These are phyloP conservation scores for Paulownia fortunei DNA, from an alignment of 257 asterid species.

Conservation along the genomic window DNA sequence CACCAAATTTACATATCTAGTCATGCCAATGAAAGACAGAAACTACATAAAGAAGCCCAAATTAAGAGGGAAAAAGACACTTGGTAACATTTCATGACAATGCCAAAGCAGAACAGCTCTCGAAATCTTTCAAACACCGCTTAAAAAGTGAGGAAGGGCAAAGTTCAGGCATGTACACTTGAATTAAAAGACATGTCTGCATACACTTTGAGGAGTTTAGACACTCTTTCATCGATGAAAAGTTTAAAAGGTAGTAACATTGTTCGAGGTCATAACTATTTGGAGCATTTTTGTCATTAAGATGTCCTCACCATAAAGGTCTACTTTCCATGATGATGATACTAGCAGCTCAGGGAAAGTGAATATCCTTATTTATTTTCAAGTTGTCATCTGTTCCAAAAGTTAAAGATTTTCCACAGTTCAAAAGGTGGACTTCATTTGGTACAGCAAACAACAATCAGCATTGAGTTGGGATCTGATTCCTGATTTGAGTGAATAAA, in stretches of 20 bases:
- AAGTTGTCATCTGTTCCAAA: too few species aligned
- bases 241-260: constrained; percentile 10
- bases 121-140: neutral
- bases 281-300: neutral
- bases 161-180: constrained; percentile 4
- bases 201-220: constrained; percentile 8
- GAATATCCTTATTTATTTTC: too few species aligned
- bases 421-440: too few species aligned
- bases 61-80: neutral
- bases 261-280: constrained; percentile 1
- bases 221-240: constrained; percentile 19
- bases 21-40: neutral
- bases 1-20: constrained; percentile 10
- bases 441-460: too few species aligned
- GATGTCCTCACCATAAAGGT: neutral
- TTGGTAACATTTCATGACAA: constrained; percentile 20
- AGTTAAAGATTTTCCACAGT: too few species aligned
- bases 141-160: neutral
- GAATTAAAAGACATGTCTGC: constrained; percentile 1
- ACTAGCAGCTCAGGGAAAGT: too few species aligned
- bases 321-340: too few species aligned
- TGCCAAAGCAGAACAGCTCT: constrained; percentile 16
- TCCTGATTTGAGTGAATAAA: too few species aligned
- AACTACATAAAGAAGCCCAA: neutral
- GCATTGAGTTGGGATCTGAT: too few species aligned